Evolutionary conservation across 148 eudicot species (phyloP), one percentile per base, ranked within the genome.

Genomic region (Chenopodium berlandieri): DNA sequence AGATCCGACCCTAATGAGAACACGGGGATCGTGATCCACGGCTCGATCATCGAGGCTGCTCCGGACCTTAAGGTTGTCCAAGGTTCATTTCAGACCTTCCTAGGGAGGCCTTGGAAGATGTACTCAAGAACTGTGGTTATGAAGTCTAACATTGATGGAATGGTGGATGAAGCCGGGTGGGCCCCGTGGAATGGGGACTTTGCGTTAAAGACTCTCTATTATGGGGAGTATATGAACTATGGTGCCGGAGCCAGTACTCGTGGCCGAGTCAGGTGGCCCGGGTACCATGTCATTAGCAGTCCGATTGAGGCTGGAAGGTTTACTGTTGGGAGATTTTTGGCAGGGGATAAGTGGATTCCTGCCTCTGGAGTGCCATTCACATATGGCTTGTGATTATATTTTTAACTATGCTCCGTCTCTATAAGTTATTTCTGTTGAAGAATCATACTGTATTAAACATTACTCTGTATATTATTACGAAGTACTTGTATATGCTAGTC

Each of bases 61-160:
- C 32, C 88, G 27, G 92, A 89, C 48, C 83, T 89, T 62, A 75
- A 32, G 9, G 72, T 86, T 0, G 80, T 80, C 6, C 85, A 80
- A 23, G 78, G 76, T 17, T 78, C 82, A 22, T 12, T 69, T 22
- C 68, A 64, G 66, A 90, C 86, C 8, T 93, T 80, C 66, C 76
- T 93, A 22, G 97, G 94, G 0, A 72, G 97, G 62, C 97, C 97
- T 1, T 93, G 94, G 93, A 54, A 84, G 70, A 23, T 77, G 73
- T 93, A 91, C 32, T 93, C 94, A 14, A 88, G 93, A 82, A 84
- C 91, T 0, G 83, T 91, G 46, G 46, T 88, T 14, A 86, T 91
- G 84, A 89, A 88, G 73, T 79, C 82, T 13, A 8, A 13, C 46
- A 71, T 93, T 0, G 91, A 90, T 32, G 66, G 83, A 27, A 30